These are phyloP conservation scores for Penicillium cosmopolitanum DNA, from an alignment of 495 filamentous ascomycete genomes.

Conservation along the genomic window DNA sequence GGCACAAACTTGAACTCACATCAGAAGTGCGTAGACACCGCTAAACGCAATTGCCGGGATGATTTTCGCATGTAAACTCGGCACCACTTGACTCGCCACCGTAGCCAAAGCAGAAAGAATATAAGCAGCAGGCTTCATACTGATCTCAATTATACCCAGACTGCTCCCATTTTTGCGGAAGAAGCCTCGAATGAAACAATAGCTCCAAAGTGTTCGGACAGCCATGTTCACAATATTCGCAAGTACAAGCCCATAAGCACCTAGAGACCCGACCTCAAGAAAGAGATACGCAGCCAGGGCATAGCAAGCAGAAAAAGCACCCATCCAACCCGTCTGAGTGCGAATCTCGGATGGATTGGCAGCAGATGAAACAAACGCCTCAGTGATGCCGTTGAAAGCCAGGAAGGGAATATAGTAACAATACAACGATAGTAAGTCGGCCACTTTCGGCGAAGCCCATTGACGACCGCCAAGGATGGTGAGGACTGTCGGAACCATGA, in stretches of 20 bases:
- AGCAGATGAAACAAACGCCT: conserved; percentile 89
- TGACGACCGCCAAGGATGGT: conserved; percentile 69
- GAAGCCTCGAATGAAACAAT: conserved; percentile 67
- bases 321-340: conserved; percentile 81
- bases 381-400: conserved; percentile 86
- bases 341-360: conserved; percentile 72
- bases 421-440: conserved; percentile 76
- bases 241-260: conserved; percentile 77
- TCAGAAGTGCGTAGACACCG: conserved; percentile 53
- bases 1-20: conserved; percentile 55
- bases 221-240: conserved; percentile 88
- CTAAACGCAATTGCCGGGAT: conserved; percentile 55
- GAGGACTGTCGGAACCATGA: conserved; percentile 71
- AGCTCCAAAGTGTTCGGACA: conserved; percentile 80
- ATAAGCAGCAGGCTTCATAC: conserved; percentile 34
- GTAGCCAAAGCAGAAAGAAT: conserved; percentile 38
- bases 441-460: conserved; percentile 67
- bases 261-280: conserved; percentile 63
- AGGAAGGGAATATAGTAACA: conserved; percentile 92
- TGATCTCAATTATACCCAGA: conserved; percentile 29
- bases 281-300: conserved; percentile 70
- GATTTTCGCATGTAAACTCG: conserved; percentile 39
- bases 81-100: conserved; percentile 29
- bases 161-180: conserved; percentile 48
- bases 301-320: conserved; percentile 73